Evolutionary conservation across 345 rosid genomes (phyloP).

Genomic region (Sisymbrium irio): DNA sequence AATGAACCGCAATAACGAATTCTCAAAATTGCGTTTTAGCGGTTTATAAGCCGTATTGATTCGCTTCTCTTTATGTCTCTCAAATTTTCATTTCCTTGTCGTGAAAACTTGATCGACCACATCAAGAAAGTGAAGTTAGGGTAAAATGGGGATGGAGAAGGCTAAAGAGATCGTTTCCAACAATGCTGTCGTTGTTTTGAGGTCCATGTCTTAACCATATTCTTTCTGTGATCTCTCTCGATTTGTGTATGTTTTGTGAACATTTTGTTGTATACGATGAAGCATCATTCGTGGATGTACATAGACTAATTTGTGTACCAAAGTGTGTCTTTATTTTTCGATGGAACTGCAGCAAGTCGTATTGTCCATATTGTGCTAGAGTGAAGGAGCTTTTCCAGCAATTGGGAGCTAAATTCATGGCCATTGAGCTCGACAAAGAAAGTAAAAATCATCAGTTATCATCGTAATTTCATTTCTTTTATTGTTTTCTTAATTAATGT

Average conservation of each 20-base stretch:
- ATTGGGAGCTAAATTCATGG: conserved; percentile 50
- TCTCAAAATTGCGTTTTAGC: too few species aligned
- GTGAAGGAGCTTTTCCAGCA: conserved; percentile 65
- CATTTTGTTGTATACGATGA: too few species aligned
- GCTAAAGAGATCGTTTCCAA: conserved; percentile 54
- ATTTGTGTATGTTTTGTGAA: too few species aligned
- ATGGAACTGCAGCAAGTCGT: conserved; percentile 50
- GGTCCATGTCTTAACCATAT: conserved; percentile 25
- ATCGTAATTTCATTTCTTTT: background rate
- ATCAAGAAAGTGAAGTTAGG: background rate
- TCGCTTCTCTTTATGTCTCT: background rate
- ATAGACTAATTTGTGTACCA: too few species aligned
- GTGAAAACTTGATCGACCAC: conserved; percentile 8
- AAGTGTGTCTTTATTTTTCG: background rate
- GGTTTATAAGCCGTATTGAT: background rate
- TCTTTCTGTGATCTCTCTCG: too few species aligned
- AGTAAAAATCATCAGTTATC: conserved; percentile 22
- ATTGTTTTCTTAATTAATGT: too few species aligned
- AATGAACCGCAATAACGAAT: too few species aligned
- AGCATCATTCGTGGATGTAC: too few species aligned
- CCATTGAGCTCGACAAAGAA: conserved; percentile 58
- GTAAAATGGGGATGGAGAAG: conserved; percentile 51
- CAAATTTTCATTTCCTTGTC: background rate
- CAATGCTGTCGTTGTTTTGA: conserved; percentile 71
- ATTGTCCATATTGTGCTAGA: conserved; percentile 56